Conservation (phyloP, 1,284 basidiomycete species). For the Omphalotus olearius region DNA sequence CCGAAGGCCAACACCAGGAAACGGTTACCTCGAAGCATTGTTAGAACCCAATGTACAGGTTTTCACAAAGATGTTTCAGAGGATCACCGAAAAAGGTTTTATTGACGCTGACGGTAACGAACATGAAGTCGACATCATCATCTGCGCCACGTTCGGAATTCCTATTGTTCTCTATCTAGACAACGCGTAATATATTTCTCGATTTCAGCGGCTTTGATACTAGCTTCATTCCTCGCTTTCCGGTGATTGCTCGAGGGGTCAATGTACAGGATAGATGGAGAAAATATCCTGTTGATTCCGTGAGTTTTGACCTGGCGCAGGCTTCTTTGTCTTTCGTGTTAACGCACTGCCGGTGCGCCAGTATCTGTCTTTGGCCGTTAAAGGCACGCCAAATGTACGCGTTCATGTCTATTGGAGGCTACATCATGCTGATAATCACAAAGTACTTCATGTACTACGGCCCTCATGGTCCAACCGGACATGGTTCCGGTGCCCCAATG, state of each 20-base stretch:
- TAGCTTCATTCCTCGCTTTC: slow-evolving; percentile 19
- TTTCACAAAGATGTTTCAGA: slow-evolving; percentile 21
- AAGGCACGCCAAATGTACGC: slow-evolving; percentile 20
- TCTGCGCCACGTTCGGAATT: slow-evolving; percentile 20
- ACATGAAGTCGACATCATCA: slow-evolving; percentile 19
- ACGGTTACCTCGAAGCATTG: slow-evolving; percentile 22
- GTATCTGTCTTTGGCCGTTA: slow-evolving; percentile 22
- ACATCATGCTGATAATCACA: not conserved
- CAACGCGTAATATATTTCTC: not conserved
- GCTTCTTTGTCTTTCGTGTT: not conserved
- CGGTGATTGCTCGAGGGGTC: slow-evolving; percentile 13
- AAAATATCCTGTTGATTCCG: slow-evolving; percentile 20
- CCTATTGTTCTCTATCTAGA: too few relatives aligned
- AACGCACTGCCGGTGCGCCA: not conserved
- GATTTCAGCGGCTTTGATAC: slow-evolving; percentile 20
- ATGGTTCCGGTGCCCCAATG: slow-evolving; percentile 20
- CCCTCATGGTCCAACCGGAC: slow-evolving; percentile 19
- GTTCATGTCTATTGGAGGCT: not conserved
- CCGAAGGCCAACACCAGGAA: slow-evolving; percentile 21
- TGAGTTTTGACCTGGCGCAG: slow-evolving; percentile 2
- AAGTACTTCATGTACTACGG: slow-evolving; percentile 20
- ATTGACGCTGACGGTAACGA: slow-evolving; percentile 21
- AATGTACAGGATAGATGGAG: slow-evolving; percentile 22
- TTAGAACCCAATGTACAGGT: slow-evolving; percentile 21
- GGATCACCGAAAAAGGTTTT: slow-evolving; percentile 20